A percentile compares a stretch with the other conserved stretches of the same genome.
phyloP scores from a whole-genome alignment of 2,329 filamentous ascomycete species.

The Penicillium freii region DNA sequence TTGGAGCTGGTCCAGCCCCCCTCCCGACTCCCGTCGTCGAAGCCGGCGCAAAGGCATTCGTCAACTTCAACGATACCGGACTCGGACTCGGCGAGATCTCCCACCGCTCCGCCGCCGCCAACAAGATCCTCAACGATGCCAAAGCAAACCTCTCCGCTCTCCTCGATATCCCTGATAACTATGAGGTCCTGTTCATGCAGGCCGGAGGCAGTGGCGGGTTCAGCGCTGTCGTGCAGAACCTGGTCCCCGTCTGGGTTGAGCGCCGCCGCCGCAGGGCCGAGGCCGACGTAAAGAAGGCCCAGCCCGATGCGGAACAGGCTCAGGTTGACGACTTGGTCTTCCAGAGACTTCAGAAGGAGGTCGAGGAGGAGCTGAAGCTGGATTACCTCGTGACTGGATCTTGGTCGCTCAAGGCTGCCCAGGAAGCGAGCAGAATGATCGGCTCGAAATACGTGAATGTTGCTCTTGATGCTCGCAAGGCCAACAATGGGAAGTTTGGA shows the following conservation, averaged over 20 bases:
- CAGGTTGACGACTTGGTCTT: slow-evolving; percentile 58
- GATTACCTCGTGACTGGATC: slow-evolving; percentile 90
- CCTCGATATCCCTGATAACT: slow-evolving; percentile 79
- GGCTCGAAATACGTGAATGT: slow-evolving; percentile 76
- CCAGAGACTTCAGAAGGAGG: slow-evolving; percentile 60
- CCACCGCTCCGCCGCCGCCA: slow-evolving; percentile 77
- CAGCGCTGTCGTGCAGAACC: slow-evolving; percentile 77
- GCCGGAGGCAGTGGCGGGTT: slow-evolving; percentile 82
- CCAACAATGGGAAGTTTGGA: slow-evolving; percentile 79
- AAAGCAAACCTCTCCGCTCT: slow-evolving; percentile 71
- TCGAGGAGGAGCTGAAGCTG: slow-evolving; percentile 70
- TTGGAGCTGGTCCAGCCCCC: slow-evolving; percentile 85
- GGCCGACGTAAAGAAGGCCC: slow-evolving; percentile 49
- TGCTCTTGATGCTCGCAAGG: slow-evolving; percentile 62
- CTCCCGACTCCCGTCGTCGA: slow-evolving; percentile 80
- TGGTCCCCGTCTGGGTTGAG: slow-evolving; percentile 79
- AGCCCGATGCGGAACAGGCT: slow-evolving; percentile 46
- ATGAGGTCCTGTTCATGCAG: slow-evolving; percentile 73
- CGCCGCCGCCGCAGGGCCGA: slow-evolving; percentile 61
- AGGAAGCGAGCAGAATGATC: slow-evolving; percentile 75
- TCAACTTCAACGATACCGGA: slow-evolving; percentile 78
- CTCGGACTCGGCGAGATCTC: slow-evolving; percentile 87
- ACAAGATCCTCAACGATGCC: slow-evolving; percentile 73
- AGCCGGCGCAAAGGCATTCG: slow-evolving; percentile 69
- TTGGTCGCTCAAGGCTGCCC: slow-evolving; percentile 85